Conservation (phyloP, 176 grass and related monocot genomes). For the Miscanthus lutarioriparius region DNA sequence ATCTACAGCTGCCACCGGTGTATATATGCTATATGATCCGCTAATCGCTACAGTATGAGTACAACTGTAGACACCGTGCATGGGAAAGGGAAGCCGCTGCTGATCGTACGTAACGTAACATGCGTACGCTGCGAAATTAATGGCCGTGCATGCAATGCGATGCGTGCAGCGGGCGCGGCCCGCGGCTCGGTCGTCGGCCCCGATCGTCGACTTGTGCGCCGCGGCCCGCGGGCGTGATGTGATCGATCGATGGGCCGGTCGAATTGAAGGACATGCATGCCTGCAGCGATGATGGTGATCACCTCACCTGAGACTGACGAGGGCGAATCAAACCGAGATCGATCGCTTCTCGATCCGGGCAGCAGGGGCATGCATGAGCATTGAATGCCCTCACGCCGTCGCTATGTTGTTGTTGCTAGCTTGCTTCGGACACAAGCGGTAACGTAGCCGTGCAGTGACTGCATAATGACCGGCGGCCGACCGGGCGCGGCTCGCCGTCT, state of each 20-base stretch:
- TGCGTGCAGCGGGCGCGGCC: background rate
- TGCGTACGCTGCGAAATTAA: no score
- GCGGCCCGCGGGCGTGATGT: background rate
- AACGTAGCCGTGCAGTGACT: slow-evolving; percentile 15
- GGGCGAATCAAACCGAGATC: background rate
- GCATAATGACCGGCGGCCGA: background rate
- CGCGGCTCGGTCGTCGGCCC: background rate
- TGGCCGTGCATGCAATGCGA: background rate
- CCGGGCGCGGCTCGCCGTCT: background rate
- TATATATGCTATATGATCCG: background rate
- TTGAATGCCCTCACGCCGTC: background rate
- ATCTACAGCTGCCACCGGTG: background rate
- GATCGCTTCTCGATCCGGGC: background rate
- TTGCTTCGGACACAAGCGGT: slow-evolving; percentile 7
- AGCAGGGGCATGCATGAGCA: background rate
- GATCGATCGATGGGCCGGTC: background rate
- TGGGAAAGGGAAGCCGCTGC: background rate
- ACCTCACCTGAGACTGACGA: background rate
- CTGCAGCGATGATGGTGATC: background rate
- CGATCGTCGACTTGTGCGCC: background rate
- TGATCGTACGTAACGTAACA: background rate
- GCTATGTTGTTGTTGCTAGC: background rate
- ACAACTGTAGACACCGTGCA: background rate
- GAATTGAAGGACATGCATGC: background rate
- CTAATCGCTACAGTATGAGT: background rate